Base-by-base conservation (phyloP, 2,329 filamentous ascomycete species). In the Epicoccum nigrum region DNA sequence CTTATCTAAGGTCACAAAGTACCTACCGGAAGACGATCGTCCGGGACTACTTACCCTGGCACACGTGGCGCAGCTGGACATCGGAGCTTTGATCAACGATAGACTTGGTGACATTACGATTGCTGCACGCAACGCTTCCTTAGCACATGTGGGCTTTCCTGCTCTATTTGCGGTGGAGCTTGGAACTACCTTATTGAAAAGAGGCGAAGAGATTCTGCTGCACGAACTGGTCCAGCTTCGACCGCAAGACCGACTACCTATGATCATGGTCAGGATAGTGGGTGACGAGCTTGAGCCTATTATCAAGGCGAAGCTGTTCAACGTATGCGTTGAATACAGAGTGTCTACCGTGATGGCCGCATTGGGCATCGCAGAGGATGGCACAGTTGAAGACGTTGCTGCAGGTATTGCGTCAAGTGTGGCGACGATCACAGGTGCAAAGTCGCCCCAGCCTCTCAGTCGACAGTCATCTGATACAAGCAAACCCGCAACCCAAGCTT, bases 271-370 rank as follows among this genome's bases (percentile, higher is more conserved):
- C 52, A 84, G 94, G 41, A 89, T 96, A 76, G 89, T 99, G 59
- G 91, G 91, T 0, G 92, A 97, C 68, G 93, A 97, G 69, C 90
- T 95, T 75, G 93, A 97, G 58, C 93, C 95, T 0, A 86, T 90
- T 6, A 79, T 97, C 59, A 96, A 95, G 70, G 72, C 97, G 51
- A 95, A 96, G 69, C 76, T 97, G 33, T 89, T 89, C 72, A 92
- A 96, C 55, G 62, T 96, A 4, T 87, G 86, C 52, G 73, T 91
- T n/a, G 95, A 99, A 69, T 99, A 99, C 70, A 87, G 88, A 13
- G 89, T 97, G 4, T 83, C 90, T 0, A 90, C 89, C 0, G 73
- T 97, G 0, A 87, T 96, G 79, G 90, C 91, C 44, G 73, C 96
- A 4, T 81, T 96, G 6, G 87, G 85, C 0, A 79, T 95, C 2